Percentiles rank a stretch among this genome's conserved stretches.
These are phyloP conservation scores for Plasmodium coatneyi DNA, from an alignment of 169 alveolate species.

Conservation along the genomic window DNA sequence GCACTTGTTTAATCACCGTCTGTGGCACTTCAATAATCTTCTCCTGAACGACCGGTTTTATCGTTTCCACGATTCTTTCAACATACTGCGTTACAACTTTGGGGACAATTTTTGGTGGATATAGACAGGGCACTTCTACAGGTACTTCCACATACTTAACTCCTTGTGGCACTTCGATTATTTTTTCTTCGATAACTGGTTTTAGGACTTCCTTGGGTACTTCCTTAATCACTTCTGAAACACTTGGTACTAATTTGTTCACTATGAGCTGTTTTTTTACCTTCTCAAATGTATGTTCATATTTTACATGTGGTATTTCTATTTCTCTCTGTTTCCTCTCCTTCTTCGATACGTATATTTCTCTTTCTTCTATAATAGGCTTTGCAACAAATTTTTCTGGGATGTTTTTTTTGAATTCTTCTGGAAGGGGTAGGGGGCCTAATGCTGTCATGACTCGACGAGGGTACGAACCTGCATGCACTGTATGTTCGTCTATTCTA, in stretches of 20 bases:
- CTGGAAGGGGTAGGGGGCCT: conserved; percentile 89
- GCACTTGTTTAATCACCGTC: conserved; percentile 87
- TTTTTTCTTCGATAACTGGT: conserved; percentile 89
- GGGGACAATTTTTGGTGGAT: conserved; percentile 90
- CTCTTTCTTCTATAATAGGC: conserved; percentile 89
- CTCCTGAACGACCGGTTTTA: conserved; percentile 87
- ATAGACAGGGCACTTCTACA: conserved; percentile 88
- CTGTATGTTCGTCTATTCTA: conserved; percentile 37
- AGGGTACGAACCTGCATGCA: conserved; percentile 75
- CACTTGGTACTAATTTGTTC: conserved; percentile 84
- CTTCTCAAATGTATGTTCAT: conserved; percentile 87
- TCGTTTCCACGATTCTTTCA: conserved; percentile 87
- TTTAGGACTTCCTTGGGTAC: conserved; percentile 86
- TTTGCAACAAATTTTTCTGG: conserved; percentile 90
- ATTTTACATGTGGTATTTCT: conserved; percentile 89
- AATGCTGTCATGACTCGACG: conserved; percentile 90
- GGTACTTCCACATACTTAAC: conserved; percentile 90
- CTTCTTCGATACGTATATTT: conserved; percentile 87
- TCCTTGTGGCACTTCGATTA: conserved; percentile 90
- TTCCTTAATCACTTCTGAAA: conserved; percentile 85
- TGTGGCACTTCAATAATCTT: conserved; percentile 87
- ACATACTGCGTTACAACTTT: conserved; percentile 86
- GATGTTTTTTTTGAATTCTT: conserved; percentile 84
- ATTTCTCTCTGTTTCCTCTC: conserved; percentile 88
- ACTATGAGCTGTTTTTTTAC: conserved; percentile 81